Percentiles rank a stretch among this genome's conserved stretches.
These are phyloP conservation scores for Przewalskia tangutica DNA, from an alignment of 257 asterid species.

Conservation along the genomic window DNA sequence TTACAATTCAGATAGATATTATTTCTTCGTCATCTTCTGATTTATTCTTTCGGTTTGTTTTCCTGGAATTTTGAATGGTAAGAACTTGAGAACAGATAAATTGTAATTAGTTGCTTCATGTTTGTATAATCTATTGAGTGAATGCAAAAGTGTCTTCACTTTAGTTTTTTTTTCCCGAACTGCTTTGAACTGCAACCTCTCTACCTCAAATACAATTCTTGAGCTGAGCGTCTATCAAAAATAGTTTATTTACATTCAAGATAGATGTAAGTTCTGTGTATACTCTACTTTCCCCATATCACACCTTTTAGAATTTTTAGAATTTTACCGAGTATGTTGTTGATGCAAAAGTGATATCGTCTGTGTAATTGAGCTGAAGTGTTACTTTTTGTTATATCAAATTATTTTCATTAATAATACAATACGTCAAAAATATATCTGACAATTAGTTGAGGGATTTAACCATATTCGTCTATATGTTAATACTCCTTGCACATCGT, in stretches of 20 bases:
- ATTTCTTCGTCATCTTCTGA: neutral
- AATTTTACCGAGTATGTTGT: too few species aligned
- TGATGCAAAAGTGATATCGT: neutral
- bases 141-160: too few species aligned
- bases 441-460: neutral
- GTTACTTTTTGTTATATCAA: neutral
- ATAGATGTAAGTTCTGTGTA: too few species aligned
- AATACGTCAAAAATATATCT: neutral
- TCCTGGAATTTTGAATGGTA: conserved; percentile 3
- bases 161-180: too few species aligned
- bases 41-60: neutral
- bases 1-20: neutral
- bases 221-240: too few species aligned
- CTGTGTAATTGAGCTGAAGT: neutral
- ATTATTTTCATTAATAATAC: neutral
- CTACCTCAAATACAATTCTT: too few species aligned
- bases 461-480: neutral
- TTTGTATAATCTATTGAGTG: neutral
- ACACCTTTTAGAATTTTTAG: too few species aligned
- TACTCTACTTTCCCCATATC: too few species aligned
- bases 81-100: neutral
- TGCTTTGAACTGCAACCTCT: too few species aligned
- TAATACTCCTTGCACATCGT: too few species aligned
- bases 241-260: too few species aligned
- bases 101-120: neutral